These are phyloP conservation scores for Metarhizium anisopliae DNA, from an alignment of 2,329 filamentous ascomycete species.

Conservation along the genomic window DNA sequence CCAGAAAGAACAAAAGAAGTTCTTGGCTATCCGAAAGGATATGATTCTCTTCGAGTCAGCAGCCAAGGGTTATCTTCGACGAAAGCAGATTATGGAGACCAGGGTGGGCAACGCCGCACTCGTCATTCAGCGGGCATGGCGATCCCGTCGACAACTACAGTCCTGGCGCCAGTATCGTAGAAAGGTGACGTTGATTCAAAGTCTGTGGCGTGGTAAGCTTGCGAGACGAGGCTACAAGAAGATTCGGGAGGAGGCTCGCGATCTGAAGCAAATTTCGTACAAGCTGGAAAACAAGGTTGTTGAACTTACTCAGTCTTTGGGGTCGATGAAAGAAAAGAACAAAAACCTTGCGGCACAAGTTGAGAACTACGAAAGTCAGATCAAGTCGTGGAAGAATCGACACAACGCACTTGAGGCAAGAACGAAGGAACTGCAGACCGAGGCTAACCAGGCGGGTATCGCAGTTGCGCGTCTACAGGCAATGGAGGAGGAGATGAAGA, in stretches of 20 bases:
- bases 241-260: conserved; percentile 87
- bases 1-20: conserved; percentile 77
- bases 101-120: conserved; percentile 85
- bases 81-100: conserved; percentile 89
- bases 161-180: conserved; percentile 82
- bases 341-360: conserved; percentile 80
- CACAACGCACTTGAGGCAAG: conserved; percentile 84
- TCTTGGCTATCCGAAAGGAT: conserved; percentile 69
- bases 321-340: conserved; percentile 90
- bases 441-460: conserved; percentile 96
- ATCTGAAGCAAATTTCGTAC: conserved; percentile 99
- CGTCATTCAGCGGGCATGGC: conserved; percentile 85
- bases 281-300: conserved; percentile 99
- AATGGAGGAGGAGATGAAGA: conserved; percentile 94
- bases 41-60: conserved; percentile 82
- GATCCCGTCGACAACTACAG: conserved; percentile 67
- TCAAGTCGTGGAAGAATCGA: conserved; percentile 91
- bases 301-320: conserved; percentile 88
- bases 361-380: conserved; percentile 90
- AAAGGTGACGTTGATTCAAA: conserved; percentile 85
- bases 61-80: conserved; percentile 84
- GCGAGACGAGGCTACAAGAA: conserved; percentile 83
- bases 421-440: conserved; percentile 87
- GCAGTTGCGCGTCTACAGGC: conserved; percentile 80
- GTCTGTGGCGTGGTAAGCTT: conserved; percentile 76